Conservation (phyloP, 1,284 basidiomycete species). For the Ganoderma meredithae region DNA sequence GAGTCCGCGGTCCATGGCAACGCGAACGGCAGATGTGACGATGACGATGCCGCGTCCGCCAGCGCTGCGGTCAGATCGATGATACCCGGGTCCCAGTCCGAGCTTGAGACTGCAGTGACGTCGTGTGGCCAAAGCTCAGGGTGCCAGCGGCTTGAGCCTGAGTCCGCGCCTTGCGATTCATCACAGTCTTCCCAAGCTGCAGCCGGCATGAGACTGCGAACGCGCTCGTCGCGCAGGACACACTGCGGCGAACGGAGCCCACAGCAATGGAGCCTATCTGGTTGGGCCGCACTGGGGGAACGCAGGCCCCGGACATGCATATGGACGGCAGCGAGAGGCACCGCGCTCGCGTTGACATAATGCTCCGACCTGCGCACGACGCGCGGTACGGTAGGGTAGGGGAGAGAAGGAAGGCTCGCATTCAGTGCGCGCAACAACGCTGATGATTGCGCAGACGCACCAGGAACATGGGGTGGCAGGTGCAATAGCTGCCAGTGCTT, state of each 20-base stretch:
- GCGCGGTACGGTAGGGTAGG: not conserved
- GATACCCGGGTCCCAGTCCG: not conserved
- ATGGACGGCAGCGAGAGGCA: not conserved
- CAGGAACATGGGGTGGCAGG: constrained; percentile 2
- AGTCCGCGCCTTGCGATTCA: too few relatives aligned
- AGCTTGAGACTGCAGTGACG: not conserved
- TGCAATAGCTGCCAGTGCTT: not conserved
- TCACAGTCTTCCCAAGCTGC: constrained; percentile 13
- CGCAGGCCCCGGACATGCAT: not conserved
- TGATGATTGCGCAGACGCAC: constrained; percentile 10
- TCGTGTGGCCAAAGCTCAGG: not conserved
- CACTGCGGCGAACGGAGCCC: constrained; percentile 2
- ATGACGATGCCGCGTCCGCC: not conserved
- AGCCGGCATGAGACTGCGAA: constrained; percentile 4
- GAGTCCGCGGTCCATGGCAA: not conserved
- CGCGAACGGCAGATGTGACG: not conserved
- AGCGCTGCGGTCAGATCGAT: not conserved
- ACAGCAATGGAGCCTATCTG: constrained; percentile 10
- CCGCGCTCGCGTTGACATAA: constrained; percentile 12
- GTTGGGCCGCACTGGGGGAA: constrained; percentile 7
- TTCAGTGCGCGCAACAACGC: not conserved
- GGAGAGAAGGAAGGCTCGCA: not conserved
- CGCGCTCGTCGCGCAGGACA: too few relatives aligned
- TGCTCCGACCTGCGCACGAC: not conserved
- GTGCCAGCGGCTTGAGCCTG: not conserved